Base-by-base conservation (phyloP, 2,329 filamentous ascomycete genomes). In the Macroventuria anomochaeta region DNA sequence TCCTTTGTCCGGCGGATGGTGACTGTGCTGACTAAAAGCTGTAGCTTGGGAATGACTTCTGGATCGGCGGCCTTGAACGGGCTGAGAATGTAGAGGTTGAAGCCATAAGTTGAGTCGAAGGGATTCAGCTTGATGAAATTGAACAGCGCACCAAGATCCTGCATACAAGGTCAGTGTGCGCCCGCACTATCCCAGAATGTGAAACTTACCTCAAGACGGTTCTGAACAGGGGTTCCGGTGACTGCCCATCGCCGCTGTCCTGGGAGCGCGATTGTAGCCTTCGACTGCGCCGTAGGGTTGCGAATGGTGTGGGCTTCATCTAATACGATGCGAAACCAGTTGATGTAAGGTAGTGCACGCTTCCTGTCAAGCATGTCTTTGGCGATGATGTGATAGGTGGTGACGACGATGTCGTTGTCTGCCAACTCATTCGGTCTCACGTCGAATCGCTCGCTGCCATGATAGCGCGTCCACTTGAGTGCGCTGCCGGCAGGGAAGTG, bases 251-350 rank as follows among this genome's bases (percentile, higher is more conserved):
- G 88, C 26, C 93, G 86, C 68, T 90, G 84, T 2, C 92, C 90
- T 55, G 89, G 83, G 2, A 97, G 80, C 17, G 85, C 84, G 60
- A 91, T 93, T 17, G 95, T 90, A 3, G 91, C 90, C 71, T 93
- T 91, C 47, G 92, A 96, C 62, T 93, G 89, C 0, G 92, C 93
- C 3, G 81, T 84, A 58, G 90, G 88, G 64, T 96, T 93, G 21
- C 95, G 90, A 61, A 99, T 97, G 75, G 90, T 90, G 72, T 99
- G 95, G 0, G 93, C 95, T 75, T 99, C 93, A 60, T 97, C 93
- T 1, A 97, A 83, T 1, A 97, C 91, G 47, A 97, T 89, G 17
- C 93, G 88, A 72, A 96, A 97, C 90, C 93, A 96, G 56, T 91
- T 90, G 55, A 96, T 85, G 63, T 89, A 86, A 47, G 88, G 85